A percentile compares a stretch with the other conserved stretches of the same genome.
phyloP scores from a whole-genome alignment of 176 grass and related monocot genomes.

The Lolium rigidum region DNA sequence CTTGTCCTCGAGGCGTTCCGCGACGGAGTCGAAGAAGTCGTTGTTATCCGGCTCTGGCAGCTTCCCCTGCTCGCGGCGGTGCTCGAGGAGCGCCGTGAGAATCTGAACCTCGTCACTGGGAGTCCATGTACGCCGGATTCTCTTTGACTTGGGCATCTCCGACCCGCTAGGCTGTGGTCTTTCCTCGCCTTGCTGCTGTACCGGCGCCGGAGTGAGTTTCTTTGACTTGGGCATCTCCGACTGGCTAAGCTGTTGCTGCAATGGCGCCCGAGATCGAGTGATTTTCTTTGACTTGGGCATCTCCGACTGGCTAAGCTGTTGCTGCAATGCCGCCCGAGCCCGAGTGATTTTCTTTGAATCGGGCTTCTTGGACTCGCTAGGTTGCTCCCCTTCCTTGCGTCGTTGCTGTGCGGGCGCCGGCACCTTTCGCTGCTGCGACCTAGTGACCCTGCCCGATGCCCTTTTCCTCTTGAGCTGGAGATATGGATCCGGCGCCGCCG shows the following conservation, averaged over 20 bases:
- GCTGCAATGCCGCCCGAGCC: not conserved
- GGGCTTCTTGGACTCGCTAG: not conserved
- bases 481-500: not conserved
- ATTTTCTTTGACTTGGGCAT: not conserved
- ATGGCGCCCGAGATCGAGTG: not conserved
- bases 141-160: not conserved
- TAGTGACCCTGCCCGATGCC: not conserved
- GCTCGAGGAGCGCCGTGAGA: not conserved
- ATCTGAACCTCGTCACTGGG: not conserved
- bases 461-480: not conserved
- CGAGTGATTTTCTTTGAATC: not conserved
- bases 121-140: not conserved
- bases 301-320: not conserved
- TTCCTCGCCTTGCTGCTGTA: not conserved
- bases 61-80: not conserved
- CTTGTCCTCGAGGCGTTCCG: slow-evolving; percentile 7
- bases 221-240: not conserved
- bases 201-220: not conserved
- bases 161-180: not conserved
- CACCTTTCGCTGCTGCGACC: not conserved
- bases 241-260: not conserved
- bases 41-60: not conserved
- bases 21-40: slow-evolving; percentile 1
- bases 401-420: not conserved
- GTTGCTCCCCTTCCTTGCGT: not conserved